phyloP scores from a whole-genome alignment of 345 rosid genomes.

The Populus nigra region DNA sequence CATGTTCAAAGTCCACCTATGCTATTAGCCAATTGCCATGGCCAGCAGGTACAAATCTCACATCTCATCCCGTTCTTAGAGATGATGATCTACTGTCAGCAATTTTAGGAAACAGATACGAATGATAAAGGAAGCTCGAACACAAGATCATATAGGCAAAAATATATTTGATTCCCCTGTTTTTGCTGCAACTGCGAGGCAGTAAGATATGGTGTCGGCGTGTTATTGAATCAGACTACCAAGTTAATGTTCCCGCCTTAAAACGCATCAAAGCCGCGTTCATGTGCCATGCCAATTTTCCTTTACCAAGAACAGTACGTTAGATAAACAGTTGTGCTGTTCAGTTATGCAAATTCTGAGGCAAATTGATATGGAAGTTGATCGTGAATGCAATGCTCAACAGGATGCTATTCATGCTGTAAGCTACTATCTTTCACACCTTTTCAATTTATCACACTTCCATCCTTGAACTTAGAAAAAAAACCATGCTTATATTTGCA shows the following conservation, averaged over 20 bases:
- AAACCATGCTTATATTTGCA: not conserved
- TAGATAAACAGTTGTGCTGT: not conserved
- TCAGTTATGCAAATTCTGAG: not conserved
- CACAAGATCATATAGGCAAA: not conserved
- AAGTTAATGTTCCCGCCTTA: not conserved
- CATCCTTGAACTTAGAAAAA: not conserved
- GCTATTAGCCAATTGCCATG: not conserved
- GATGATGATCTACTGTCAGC: not conserved
- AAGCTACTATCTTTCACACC: not conserved
- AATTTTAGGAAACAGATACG: not conserved
- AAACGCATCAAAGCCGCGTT: not conserved
- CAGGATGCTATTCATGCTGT: not conserved
- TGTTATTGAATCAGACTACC: not conserved
- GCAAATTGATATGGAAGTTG: not conserved
- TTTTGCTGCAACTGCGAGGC: not conserved
- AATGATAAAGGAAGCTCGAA: not conserved
- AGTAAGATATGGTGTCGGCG: not conserved
- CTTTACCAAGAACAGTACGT: not conserved
- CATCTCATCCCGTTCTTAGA: not conserved
- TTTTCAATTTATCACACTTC: not conserved
- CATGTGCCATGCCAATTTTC: not conserved
- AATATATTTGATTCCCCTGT: not conserved
- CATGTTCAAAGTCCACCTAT: not conserved
- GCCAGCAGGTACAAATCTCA: not conserved
- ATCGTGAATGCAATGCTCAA: not conserved